These are phyloP conservation scores for Metarhizium guizhouense DNA, from an alignment of 2,329 filamentous ascomycete species.

Conservation along the genomic window DNA sequence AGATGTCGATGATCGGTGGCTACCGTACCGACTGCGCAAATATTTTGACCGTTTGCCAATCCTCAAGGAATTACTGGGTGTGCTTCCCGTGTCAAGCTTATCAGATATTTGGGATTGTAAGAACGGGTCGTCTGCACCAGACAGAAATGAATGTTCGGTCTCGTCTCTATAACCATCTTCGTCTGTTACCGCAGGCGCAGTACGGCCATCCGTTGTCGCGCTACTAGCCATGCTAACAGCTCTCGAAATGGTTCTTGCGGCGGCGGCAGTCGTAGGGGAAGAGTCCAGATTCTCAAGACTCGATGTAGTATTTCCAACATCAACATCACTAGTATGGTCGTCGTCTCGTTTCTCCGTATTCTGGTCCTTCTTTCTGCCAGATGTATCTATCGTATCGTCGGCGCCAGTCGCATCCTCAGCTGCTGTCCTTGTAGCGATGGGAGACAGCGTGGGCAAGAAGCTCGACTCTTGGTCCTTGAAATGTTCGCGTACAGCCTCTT, in stretches of 20 bases:
- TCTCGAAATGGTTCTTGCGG: slow-evolving; percentile 43
- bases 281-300: slow-evolving; percentile 45
- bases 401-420: slow-evolving; percentile 27
- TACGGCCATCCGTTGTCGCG: slow-evolving; percentile 1
- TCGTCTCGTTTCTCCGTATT: slow-evolving; percentile 4
- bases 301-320: slow-evolving; percentile 35
- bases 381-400: slow-evolving; percentile 52
- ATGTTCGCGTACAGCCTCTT: slow-evolving; percentile 45
- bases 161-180: slow-evolving; percentile 17
- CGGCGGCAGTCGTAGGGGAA: slow-evolving; percentile 47
- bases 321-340: slow-evolving; percentile 18
- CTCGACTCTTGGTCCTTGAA: slow-evolving; percentile 58
- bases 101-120: slow-evolving; percentile 24
- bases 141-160: slow-evolving; percentile 18
- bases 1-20: slow-evolving; percentile 52
- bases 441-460: slow-evolving; percentile 50
- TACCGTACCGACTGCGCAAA: slow-evolving; percentile 46
- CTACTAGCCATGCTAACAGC: slow-evolving; percentile 37
- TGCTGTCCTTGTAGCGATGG: slow-evolving; percentile 38
- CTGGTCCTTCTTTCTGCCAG: slow-evolving; percentile 23
- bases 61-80: slow-evolving; percentile 37
- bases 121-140: slow-evolving; percentile 18
- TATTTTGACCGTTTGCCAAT: slow-evolving; percentile 43
- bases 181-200: slow-evolving; percentile 2
- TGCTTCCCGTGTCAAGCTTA: slow-evolving; percentile 34